Conservation (phyloP, 2,329 filamentous ascomycete genomes). For the Aspergillus ustus region DNA sequence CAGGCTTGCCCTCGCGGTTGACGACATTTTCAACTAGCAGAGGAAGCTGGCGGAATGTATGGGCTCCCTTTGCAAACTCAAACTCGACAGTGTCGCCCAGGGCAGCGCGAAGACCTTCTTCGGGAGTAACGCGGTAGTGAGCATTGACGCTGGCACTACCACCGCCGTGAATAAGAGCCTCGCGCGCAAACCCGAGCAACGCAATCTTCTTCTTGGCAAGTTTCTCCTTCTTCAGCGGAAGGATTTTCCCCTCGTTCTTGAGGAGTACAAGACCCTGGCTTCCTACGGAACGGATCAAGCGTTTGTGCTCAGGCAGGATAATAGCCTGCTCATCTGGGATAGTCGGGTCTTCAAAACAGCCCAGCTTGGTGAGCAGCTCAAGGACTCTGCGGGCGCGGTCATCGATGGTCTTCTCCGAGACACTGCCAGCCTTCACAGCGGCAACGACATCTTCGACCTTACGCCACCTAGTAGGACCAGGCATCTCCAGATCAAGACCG, state of each 20-base stretch:
- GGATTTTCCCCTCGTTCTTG: constrained; percentile 6
- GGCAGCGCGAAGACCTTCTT: constrained; percentile 11
- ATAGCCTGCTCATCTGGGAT: constrained; percentile 12
- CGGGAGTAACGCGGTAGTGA: constrained; percentile 12
- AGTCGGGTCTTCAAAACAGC: constrained; percentile 7
- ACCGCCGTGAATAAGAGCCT: constrained; percentile 14
- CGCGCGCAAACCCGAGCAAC: constrained; percentile 9
- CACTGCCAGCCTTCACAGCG: constrained; percentile 6
- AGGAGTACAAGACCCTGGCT: constrained; percentile 14
- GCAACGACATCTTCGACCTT: constrained; percentile 5
- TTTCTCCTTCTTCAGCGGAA: constrained; percentile 11
- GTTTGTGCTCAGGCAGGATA: constrained; percentile 11
- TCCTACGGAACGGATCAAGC: constrained; percentile 11
- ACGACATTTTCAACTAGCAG: constrained; percentile 5
- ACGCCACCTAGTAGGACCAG: constrained; percentile 12
- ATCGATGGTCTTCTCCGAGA: constrained; percentile 10
- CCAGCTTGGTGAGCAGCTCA: constrained; percentile 1
- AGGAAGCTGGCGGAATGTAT: constrained; percentile 14
- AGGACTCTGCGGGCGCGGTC: constrained; percentile 7
- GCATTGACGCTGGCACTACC: constrained; percentile 14
- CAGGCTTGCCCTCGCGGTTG: constrained; percentile 3
- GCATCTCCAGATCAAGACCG: constrained; percentile 17
- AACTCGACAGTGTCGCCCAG: constrained; percentile 14
- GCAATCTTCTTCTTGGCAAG: constrained; percentile 10
- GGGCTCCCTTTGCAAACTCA: constrained; percentile 14